Conservation (phyloP, 495 filamentous ascomycete genomes). For the Penicillium cataractarum region DNA sequence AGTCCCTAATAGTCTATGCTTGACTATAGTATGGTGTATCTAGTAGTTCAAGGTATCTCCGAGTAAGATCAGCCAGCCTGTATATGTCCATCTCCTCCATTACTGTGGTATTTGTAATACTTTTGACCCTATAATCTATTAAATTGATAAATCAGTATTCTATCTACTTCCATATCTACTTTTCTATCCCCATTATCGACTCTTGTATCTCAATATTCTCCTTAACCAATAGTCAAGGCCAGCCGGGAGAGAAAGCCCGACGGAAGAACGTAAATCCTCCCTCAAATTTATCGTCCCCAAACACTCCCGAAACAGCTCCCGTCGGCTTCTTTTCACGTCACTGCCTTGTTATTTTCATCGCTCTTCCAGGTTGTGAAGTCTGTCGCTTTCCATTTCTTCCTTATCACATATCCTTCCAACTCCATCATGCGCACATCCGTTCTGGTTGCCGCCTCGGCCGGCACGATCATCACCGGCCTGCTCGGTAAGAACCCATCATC, state of each 20-base stretch:
- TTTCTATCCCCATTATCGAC: not conserved
- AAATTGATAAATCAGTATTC: too few species aligned
- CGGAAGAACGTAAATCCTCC: slow-evolving; percentile 49
- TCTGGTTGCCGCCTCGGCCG: slow-evolving; percentile 71
- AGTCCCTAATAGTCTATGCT: not conserved
- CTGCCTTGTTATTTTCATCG: slow-evolving; percentile 4
- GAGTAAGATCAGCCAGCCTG: not conserved
- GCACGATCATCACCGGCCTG: slow-evolving; percentile 73
- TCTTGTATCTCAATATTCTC: not conserved
- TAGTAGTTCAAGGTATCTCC: not conserved
- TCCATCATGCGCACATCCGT: slow-evolving; percentile 67
- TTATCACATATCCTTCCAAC: not conserved
- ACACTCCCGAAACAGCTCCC: slow-evolving; percentile 15
- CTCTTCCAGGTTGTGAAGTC: slow-evolving; percentile 19
- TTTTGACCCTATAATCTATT: too few species aligned
- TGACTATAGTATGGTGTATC: not conserved
- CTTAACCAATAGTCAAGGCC: not conserved
- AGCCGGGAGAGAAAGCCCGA: slow-evolving; percentile 40
- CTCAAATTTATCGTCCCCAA: slow-evolving; percentile 45
- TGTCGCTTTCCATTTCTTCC: not conserved
- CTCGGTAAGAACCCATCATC: slow-evolving; percentile 59
- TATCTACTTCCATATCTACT: too few species aligned
- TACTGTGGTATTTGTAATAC: too few species aligned
- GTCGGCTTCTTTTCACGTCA: slow-evolving; percentile 12
- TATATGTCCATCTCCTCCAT: not conserved